Conservation (phyloP, 2,329 filamentous ascomycete species). For the Cercospora berteroae region DNA sequence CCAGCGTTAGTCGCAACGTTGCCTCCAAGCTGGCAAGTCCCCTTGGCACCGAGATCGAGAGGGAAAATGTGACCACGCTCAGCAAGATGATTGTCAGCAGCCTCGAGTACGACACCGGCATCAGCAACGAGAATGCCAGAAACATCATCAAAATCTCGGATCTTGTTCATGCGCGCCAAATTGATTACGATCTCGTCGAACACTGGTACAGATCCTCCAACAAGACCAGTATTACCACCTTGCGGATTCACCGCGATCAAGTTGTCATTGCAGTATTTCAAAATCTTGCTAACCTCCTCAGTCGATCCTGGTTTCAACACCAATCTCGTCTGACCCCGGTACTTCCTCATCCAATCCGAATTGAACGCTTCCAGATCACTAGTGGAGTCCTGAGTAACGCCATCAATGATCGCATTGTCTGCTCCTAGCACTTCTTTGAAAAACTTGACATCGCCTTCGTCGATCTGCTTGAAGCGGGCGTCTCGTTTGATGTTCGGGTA, state of each 20-base stretch:
- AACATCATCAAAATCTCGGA: slow-evolving; percentile 88
- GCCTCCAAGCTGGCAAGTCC: slow-evolving; percentile 92
- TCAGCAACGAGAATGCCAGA: slow-evolving; percentile 88
- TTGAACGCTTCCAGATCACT: slow-evolving; percentile 92
- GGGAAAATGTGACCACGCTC: slow-evolving; percentile 88
- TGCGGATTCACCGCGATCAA: slow-evolving; percentile 92
- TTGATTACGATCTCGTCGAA: slow-evolving; percentile 98
- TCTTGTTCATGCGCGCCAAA: slow-evolving; percentile 83
- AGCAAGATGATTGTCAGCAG: slow-evolving; percentile 80
- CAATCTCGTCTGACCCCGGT: slow-evolving; percentile 81
- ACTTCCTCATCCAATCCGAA: slow-evolving; percentile 98
- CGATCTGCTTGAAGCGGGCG: slow-evolving; percentile 69
- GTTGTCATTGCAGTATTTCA: slow-evolving; percentile 94
- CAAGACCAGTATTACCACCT: slow-evolving; percentile 93
- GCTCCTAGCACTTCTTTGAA: slow-evolving; percentile 80
- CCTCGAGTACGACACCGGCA: slow-evolving; percentile 86
- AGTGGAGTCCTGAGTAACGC: slow-evolving; percentile 67
- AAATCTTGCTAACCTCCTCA: slow-evolving; percentile 82
- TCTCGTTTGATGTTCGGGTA: slow-evolving; percentile 83
- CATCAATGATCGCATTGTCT: slow-evolving; percentile 79
- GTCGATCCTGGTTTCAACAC: slow-evolving; percentile 83
- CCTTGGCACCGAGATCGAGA: slow-evolving; percentile 94
- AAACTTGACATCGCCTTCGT: slow-evolving; percentile 72
- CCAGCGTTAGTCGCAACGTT: slow-evolving; percentile 96
- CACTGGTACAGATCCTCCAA: slow-evolving; percentile 91